phyloP scores from a whole-genome alignment of 495 filamentous ascomycete species.

The Penicillium psychrofluorescens region DNA sequence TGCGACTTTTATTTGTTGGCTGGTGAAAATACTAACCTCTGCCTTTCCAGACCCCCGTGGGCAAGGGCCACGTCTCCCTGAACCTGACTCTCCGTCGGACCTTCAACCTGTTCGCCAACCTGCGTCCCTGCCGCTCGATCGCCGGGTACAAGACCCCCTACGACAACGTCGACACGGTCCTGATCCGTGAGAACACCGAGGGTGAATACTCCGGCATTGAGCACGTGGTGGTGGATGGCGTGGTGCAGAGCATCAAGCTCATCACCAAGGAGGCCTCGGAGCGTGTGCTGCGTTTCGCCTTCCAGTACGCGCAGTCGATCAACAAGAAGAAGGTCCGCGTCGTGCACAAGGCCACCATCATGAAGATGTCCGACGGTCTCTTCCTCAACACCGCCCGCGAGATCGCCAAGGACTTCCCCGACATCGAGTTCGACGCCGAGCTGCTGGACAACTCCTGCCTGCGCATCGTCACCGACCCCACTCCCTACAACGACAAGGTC shows the following conservation, averaged over 20 bases:
- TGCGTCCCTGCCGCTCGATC: constrained; percentile 93
- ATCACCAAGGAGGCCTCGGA: constrained; percentile 91
- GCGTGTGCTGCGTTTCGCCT: constrained; percentile 90
- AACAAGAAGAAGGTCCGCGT: constrained; percentile 92
- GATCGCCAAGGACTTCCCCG: constrained; percentile 87
- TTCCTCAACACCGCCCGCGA: constrained; percentile 82
- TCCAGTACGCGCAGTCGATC: constrained; percentile 90
- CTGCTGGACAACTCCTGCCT: constrained; percentile 97
- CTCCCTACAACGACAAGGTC: constrained; percentile 97
- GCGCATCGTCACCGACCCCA: constrained; percentile 91
- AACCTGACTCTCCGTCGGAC: constrained; percentile 97
- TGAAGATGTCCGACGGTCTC: constrained; percentile 99
- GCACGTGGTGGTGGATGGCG: constrained; percentile 95
- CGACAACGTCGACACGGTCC: constrained; percentile 92
- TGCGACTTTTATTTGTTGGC: constrained; percentile 9
- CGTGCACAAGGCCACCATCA: constrained; percentile 99
- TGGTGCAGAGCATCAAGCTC: constrained; percentile 98
- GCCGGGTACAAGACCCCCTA: constrained; percentile 98
- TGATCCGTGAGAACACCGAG: constrained; percentile 99
- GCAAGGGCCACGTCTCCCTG: constrained; percentile 97
- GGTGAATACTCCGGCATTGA: constrained; percentile 99
- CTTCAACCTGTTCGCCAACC: constrained; percentile 99
- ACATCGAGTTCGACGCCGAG: constrained; percentile 92
- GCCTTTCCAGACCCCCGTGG: constrained; percentile 73
- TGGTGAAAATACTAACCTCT: constrained; percentile 11